Evolutionary conservation across 2,329 filamentous ascomycete genomes (phyloP), one percentile per base, ranked within the genome.

Genomic region (Lachnellula arida): DNA sequence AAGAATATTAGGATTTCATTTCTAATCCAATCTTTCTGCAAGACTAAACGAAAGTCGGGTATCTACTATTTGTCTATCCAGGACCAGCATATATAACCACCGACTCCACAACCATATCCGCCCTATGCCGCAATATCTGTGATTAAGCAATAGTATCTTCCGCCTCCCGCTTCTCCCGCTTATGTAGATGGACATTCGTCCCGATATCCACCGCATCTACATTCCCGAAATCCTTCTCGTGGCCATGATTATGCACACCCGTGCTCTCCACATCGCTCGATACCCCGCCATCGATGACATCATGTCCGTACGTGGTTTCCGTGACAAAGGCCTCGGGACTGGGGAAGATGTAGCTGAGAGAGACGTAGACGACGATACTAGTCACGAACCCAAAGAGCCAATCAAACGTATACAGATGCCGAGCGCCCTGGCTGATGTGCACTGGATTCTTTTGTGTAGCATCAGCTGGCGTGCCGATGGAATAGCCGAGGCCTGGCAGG

Each of bases 371-470:
- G 3, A 82, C 49, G 19, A 79, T 77, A 7, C 81, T 82, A 0
- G 69, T 73, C 9, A 77, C 71, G 60, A 87, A 86, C 0, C 84
- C 85, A 49, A 85, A 75, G 17, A 87, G 66, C 80, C 84, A 88
- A n/a, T 85, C 83, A 65, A 87, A 84, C 25, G 79, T 76, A 65
- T 86, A 88, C 4, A 86, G 72, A 60, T 80, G 77, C 43, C 73
- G 68, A 0, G 75, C 71, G 0, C 85, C 84, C 0, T 72, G 71
- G 0, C 63, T 71, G 59, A 68, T 73, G 6, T 58, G 58, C 4
- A 62, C 63, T 3, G 58, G 44, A 11, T 58, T 43, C 35, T 12
- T 46, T 2, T 44, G 46, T 12, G 35, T 39, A 9, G 35, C 4
- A 34, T 49, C 32, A 17, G 53, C 12, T 15, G 53, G 50, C n/a